A percentile compares a stretch with the other conserved stretches of the same genome.
Conservation (phyloP, 352 stramenopile species). For the Phytophthora colocasiae region DNA sequence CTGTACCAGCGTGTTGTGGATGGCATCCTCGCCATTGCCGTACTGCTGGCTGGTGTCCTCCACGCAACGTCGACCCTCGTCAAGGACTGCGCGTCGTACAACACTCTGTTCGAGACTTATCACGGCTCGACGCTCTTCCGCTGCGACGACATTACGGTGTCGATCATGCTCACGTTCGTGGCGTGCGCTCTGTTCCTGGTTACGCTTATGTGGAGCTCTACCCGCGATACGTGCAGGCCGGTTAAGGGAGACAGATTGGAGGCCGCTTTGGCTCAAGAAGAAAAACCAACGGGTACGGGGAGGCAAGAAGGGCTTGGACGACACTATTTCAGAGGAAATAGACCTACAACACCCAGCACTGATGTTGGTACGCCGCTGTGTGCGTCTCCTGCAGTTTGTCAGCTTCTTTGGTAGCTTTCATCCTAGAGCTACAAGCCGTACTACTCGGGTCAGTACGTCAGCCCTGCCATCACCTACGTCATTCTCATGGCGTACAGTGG, state of each 20-base stretch:
- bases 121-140: constrained; percentile 50
- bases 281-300: not conserved
- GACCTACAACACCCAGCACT: not conserved
- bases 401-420: not conserved
- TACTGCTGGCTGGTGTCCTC: constrained; percentile 45
- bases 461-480: not conserved
- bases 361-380: not conserved
- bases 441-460: not conserved
- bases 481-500: not conserved
- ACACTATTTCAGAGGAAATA: not conserved
- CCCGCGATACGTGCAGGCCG: constrained; percentile 23
- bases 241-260: constrained; percentile 30
- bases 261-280: constrained; percentile 1
- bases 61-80: constrained; percentile 38
- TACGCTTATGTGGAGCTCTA: constrained; percentile 44
- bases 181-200: constrained; percentile 42
- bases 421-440: constrained; percentile 1
- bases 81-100: constrained; percentile 48
- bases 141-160: constrained; percentile 46
- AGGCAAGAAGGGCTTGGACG: not conserved
- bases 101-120: constrained; percentile 51
- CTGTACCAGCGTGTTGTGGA: constrained; percentile 46
- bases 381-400: not conserved
- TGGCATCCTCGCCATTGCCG: constrained; percentile 25
- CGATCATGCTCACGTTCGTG: constrained; percentile 53